phyloP scores from a whole-genome alignment of 441 rosid species.

The Hura crepitans region DNA sequence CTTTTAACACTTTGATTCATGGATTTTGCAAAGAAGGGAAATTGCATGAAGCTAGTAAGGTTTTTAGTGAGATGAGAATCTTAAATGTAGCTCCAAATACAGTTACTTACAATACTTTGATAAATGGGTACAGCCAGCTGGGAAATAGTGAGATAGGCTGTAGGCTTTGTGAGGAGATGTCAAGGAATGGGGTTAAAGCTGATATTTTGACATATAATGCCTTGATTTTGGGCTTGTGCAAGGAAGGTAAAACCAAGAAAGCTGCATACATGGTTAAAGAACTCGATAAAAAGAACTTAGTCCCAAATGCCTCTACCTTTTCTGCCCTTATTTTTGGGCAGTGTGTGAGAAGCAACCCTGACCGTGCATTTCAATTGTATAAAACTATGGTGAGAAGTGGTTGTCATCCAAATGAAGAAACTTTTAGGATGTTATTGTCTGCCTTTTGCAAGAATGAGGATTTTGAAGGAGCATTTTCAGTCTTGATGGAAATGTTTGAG shows the following conservation, averaged over 20 bases:
- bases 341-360: slow-evolving; percentile 55
- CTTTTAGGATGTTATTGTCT: slow-evolving; percentile 40
- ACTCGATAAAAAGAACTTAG: slow-evolving; percentile 58
- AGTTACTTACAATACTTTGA: slow-evolving; percentile 71
- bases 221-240: slow-evolving; percentile 68
- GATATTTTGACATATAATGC: slow-evolving; percentile 71
- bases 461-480: slow-evolving; percentile 55
- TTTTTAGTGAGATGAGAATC: slow-evolving; percentile 59
- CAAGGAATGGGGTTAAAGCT: slow-evolving; percentile 43
- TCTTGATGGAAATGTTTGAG: slow-evolving; percentile 50
- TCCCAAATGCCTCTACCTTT: slow-evolving; percentile 67
- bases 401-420: slow-evolving; percentile 48
- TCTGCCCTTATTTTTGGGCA: slow-evolving; percentile 69
- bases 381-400: slow-evolving; percentile 67
- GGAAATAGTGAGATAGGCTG: slow-evolving; percentile 49
- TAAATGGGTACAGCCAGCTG: slow-evolving; percentile 52
- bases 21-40: slow-evolving; percentile 30
- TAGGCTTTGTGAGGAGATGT: slow-evolving; percentile 64
- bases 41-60: slow-evolving; percentile 52
- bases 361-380: slow-evolving; percentile 60
- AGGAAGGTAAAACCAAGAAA: slow-evolving; percentile 84
- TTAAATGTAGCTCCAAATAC: slow-evolving; percentile 47
- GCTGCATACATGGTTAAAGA: slow-evolving; percentile 71
- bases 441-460: slow-evolving; percentile 50
- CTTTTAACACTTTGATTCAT: background rate